Percentiles rank a stretch among this genome's conserved stretches.
These are phyloP conservation scores for Striga hermonthica DNA, from an alignment of 305 asterid genomes.

Conservation along the genomic window DNA sequence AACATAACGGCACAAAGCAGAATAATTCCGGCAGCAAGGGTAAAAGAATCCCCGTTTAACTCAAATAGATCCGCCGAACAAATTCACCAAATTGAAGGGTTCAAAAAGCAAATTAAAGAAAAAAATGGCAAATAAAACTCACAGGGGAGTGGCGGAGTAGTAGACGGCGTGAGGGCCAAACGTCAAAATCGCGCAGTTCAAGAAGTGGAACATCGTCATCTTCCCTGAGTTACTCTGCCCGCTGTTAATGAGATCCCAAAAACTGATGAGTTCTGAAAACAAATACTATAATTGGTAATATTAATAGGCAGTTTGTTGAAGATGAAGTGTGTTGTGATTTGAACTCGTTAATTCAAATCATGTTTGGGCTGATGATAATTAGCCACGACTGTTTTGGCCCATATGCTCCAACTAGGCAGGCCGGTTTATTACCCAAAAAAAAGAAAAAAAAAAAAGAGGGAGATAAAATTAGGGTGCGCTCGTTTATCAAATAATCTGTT, in stretches of 20 bases:
- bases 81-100: background rate
- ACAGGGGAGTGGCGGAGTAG: conserved; percentile 95
- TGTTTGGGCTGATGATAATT: background rate
- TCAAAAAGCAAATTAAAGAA: background rate
- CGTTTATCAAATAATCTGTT: no score
- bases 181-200: conserved; percentile 89
- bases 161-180: conserved; percentile 96
- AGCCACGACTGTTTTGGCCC: background rate
- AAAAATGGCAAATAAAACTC: conserved; percentile 16
- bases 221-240: conserved; percentile 10
- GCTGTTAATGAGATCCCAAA: conserved; percentile 13
- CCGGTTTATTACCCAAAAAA: no score
- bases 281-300: background rate
- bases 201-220: conserved; percentile 87
- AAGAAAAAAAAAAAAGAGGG: no score
- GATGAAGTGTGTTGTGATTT: background rate
- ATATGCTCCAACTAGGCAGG: background rate
- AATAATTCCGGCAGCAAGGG: background rate
- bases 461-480: no score
- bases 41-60: background rate
- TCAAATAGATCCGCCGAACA: conserved; percentile 25
- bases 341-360: background rate
- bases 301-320: background rate
- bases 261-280: background rate
- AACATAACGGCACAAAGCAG: background rate